Percentiles rank a stretch among this genome's conserved stretches.
These are phyloP conservation scores for Neopestalotiopsis rosae DNA, from an alignment of 2,329 filamentous ascomycete species.

Conservation along the genomic window DNA sequence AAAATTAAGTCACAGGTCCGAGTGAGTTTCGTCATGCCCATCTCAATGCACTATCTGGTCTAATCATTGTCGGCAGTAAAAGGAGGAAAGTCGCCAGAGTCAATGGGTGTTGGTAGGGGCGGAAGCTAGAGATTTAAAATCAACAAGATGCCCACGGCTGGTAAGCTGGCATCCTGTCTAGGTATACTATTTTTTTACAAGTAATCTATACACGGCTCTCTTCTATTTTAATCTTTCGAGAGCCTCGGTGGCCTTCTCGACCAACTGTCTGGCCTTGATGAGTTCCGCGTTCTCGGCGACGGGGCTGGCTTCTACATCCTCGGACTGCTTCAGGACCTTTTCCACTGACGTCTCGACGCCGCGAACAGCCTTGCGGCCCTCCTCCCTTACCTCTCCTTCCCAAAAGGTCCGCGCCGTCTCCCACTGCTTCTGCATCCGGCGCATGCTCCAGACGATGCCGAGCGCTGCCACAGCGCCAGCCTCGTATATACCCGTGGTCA, in stretches of 20 bases:
- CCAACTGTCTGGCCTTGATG: conserved; percentile 47
- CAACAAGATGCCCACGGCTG: not conserved
- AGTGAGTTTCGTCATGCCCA: too few relatives aligned
- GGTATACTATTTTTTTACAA: not conserved
- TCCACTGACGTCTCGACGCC: conserved; percentile 59
- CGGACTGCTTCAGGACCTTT: conserved; percentile 43
- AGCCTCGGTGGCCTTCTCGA: conserved; percentile 55
- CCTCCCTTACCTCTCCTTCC: conserved; percentile 71
- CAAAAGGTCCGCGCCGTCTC: conserved; percentile 64
- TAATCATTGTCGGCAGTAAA: too few relatives aligned
- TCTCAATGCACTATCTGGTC: too few relatives aligned
- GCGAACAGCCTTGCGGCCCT: conserved; percentile 67
- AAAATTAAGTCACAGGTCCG: too few relatives aligned
- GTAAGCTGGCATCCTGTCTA: not conserved
- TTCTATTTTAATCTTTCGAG: conserved; percentile 52
- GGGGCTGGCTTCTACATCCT: conserved; percentile 29
- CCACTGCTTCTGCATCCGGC: conserved; percentile 67
- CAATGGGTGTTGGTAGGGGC: not conserved
- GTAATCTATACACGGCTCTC: not conserved
- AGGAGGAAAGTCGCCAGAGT: too few relatives aligned
- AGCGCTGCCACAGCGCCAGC: conserved; percentile 66
- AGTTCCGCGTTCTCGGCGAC: conserved; percentile 37
- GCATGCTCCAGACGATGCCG: conserved; percentile 64
- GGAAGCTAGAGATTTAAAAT: not conserved
- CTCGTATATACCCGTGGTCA: conserved; percentile 62